A percentile compares a stretch with the other conserved stretches of the same genome.
Conservation (phyloP, 1,139 yeast species). For the Pichia cactophila region DNA sequence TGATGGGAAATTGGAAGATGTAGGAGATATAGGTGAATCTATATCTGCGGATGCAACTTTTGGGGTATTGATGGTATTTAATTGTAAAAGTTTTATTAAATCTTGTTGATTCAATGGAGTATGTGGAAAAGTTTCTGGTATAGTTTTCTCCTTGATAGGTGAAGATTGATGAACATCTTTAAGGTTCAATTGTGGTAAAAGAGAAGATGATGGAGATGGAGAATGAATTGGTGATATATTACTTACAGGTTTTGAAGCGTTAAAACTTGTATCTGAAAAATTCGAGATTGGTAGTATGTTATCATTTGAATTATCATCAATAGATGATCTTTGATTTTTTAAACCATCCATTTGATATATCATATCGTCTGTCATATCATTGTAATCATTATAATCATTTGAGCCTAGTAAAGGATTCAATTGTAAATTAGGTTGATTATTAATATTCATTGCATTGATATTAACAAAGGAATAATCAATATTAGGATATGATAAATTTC, state of each 20-base stretch:
- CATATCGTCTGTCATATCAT: neutral
- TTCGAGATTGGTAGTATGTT: neutral
- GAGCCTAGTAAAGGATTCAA: neutral
- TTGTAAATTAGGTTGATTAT: neutral
- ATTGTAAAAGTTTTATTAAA: conserved; percentile 1
- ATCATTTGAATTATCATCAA: neutral
- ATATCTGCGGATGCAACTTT: neutral
- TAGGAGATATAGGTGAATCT: conserved; percentile 1
- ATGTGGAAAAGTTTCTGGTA: conserved; percentile 3
- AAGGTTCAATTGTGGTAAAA: neutral
- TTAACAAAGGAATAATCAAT: neutral
- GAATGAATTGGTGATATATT: conserved; percentile 7
- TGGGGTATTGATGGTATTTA: neutral
- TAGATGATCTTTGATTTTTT: neutral
- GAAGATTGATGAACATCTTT: neutral
- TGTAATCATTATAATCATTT: too few relatives aligned
- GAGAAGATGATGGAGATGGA: conserved; percentile 7
- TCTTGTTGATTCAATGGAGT: conserved; percentile 9
- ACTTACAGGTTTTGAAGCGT: neutral
- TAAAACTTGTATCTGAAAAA: conserved; percentile 1
- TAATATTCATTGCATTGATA: neutral
- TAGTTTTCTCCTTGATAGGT: neutral
- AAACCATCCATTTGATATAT: neutral
- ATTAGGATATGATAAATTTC: neutral
- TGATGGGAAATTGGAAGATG: conserved; percentile 9